These are phyloP conservation scores for Tolypocladium album DNA, from an alignment of 2,329 filamentous ascomycete species.

Conservation along the genomic window DNA sequence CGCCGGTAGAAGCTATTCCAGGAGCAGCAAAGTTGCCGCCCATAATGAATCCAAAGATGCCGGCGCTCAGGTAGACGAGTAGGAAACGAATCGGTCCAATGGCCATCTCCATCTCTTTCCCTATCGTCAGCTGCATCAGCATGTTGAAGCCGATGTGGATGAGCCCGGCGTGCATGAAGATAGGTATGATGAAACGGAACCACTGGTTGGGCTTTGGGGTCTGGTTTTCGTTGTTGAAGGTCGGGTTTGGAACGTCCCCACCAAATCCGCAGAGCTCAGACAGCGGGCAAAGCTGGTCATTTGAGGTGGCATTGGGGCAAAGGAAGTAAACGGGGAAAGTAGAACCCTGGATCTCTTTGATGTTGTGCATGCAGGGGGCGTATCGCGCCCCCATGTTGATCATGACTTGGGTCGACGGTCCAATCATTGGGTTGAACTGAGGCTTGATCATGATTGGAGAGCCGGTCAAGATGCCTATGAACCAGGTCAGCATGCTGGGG, in stretches of 20 bases:
- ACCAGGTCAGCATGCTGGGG: neutral
- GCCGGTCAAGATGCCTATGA: conserved; percentile 62
- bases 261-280: conserved; percentile 76
- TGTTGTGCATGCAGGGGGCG: conserved; percentile 88
- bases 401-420: conserved; percentile 77
- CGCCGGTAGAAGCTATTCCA: conserved; percentile 74
- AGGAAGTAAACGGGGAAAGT: conserved; percentile 48
- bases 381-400: conserved; percentile 97
- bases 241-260: conserved; percentile 53
- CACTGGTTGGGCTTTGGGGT: conserved; percentile 74
- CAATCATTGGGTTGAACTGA: conserved; percentile 93
- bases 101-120: conserved; percentile 80
- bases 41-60: conserved; percentile 92
- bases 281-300: conserved; percentile 55
- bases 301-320: conserved; percentile 69
- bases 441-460: conserved; percentile 72
- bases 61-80: conserved; percentile 79
- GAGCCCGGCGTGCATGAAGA: conserved; percentile 89
- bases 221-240: conserved; percentile 39
- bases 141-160: conserved; percentile 96
- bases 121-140: conserved; percentile 80
- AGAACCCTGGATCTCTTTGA: conserved; percentile 50
- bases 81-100: conserved; percentile 85
- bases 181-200: conserved; percentile 92
- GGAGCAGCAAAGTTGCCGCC: conserved; percentile 86